These are phyloP conservation scores for Saturnispora besseyi DNA, from an alignment of 805 yeast species.

Conservation along the genomic window DNA sequence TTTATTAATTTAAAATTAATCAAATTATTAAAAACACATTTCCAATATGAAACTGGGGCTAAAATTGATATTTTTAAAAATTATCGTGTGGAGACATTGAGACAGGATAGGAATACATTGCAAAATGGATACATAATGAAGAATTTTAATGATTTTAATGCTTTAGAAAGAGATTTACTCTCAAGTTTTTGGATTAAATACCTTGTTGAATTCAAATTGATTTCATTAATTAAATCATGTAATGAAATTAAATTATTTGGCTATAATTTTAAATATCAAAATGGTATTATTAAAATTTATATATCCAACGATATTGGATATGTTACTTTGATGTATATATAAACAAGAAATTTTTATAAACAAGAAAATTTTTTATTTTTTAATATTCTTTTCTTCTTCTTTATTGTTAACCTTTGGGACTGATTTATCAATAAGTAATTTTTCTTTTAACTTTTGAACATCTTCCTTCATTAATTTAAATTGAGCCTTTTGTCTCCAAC, in stretches of 20 bases:
- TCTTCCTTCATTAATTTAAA: slow-evolving; percentile 37
- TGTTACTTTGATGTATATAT: slow-evolving; percentile 15
- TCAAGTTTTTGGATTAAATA: slow-evolving; percentile 20
- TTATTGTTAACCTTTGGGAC: slow-evolving; percentile 6
- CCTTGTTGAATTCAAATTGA: slow-evolving; percentile 10
- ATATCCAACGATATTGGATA: slow-evolving; percentile 17
- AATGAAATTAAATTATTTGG: slow-evolving; percentile 18
- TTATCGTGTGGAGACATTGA: slow-evolving; percentile 16
- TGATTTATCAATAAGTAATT: slow-evolving; percentile 9
- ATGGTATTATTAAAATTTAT: slow-evolving; percentile 16
- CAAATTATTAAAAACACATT: slow-evolving; percentile 20
- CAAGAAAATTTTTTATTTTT: neutral
- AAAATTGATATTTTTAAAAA: slow-evolving; percentile 15
- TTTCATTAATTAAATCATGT: slow-evolving; percentile 6
- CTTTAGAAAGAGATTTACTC: slow-evolving; percentile 14
- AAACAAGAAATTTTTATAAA: neutral
- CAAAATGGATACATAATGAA: slow-evolving; percentile 15
- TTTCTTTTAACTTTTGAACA: slow-evolving; percentile 23
- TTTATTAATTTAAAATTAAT: slow-evolving; percentile 15
- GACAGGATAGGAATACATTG: slow-evolving; percentile 15
- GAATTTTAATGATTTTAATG: slow-evolving; percentile 17
- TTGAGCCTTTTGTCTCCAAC: slow-evolving; percentile 47
- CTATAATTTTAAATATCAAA: slow-evolving; percentile 18
- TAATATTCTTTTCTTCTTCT: neutral
- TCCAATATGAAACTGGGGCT: slow-evolving; percentile 16